Evolutionary conservation across 495 filamentous ascomycete genomes (phyloP).

Genomic region (Parathielavia appendiculata): DNA sequence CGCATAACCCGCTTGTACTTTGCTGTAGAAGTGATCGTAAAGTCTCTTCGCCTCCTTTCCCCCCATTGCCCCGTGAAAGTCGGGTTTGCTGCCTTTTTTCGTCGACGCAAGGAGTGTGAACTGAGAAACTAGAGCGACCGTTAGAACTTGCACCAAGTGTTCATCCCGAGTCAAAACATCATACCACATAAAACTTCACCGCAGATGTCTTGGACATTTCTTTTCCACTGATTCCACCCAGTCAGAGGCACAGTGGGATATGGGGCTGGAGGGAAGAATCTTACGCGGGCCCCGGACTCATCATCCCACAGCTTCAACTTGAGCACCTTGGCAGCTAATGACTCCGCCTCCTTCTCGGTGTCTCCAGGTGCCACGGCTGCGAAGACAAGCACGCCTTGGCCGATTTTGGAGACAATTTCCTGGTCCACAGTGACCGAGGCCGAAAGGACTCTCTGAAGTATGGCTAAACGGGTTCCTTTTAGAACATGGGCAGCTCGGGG

Average conservation of each 20-base stretch:
- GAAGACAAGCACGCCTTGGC: slow-evolving; percentile 83
- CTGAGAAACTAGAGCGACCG: slow-evolving; percentile 71
- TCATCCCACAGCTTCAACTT: slow-evolving; percentile 90
- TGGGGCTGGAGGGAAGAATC: slow-evolving; percentile 4
- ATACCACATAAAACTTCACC: slow-evolving; percentile 89
- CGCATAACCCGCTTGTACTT: slow-evolving; percentile 66
- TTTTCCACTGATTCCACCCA: slow-evolving; percentile 65
- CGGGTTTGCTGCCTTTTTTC: slow-evolving; percentile 91
- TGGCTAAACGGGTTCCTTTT: slow-evolving; percentile 52
- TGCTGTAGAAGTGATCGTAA: slow-evolving; percentile 76
- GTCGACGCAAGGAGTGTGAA: slow-evolving; percentile 90
- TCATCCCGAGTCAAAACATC: slow-evolving; percentile 20
- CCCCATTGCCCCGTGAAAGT: slow-evolving; percentile 85
- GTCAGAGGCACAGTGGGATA: slow-evolving; percentile 16
- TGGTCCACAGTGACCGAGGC: slow-evolving; percentile 98
- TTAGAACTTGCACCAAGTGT: slow-evolving; percentile 4
- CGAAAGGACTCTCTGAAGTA: slow-evolving; percentile 90
- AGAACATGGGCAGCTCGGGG: background rate
- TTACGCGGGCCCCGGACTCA: slow-evolving; percentile 58
- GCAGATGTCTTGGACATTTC: slow-evolving; percentile 74
- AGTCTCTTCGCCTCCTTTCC: slow-evolving; percentile 70
- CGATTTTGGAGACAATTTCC: slow-evolving; percentile 81
- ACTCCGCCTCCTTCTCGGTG: slow-evolving; percentile 79
- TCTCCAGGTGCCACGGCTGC: slow-evolving; percentile 88
- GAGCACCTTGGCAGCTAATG: slow-evolving; percentile 75